Evolutionary conservation across 2,329 filamentous ascomycete species (phyloP), one percentile per base, ranked within the genome.

Genomic region (Colletotrichum camelliae): DNA sequence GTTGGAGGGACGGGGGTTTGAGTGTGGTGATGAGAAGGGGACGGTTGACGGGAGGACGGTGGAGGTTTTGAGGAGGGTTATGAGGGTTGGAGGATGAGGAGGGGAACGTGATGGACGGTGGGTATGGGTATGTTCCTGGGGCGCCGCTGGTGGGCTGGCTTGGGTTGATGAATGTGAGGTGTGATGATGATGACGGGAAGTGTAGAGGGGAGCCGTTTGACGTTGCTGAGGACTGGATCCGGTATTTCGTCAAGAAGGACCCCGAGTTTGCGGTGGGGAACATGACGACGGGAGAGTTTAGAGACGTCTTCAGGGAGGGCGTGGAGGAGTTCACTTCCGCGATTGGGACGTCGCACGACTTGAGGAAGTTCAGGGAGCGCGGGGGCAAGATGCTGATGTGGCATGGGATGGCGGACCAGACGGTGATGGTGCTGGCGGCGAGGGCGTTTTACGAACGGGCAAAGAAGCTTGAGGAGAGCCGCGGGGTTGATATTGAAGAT

Each of bases 311-410:
- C 37, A 29, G 72, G 60, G n/a, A 78, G 35, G 80, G 80, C 1
- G 75, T 77, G 5, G 72, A 43, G 10, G 58, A 74, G 70, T 80
- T 77, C 31, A 71, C 74, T n/a, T 71, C 70, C 2, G 66, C 81
- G 13, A 81, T 82, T 77, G 79, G 79, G 13, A 80, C 81, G 15
- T 76, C 78, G 21, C 78, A 81, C 60, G 81, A 81, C 29, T 70
- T 85, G 15, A 48, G 79, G 0, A 75, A 76, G 1, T 86, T 84
- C 77, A 78, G 77, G 62, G 7, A 69, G 18, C 78, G 78, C 4
- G 86, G 86, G n/a, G 84, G 84, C 27, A 88, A 87, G 80, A 67
- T 88, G 13, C 18, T 88, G 27, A 80, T 85, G 61, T 88, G 84
- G 80, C 86, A 88, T 77, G 86, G 86, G 35, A 58, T 55, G 55